Evolutionary conservation across 2,329 filamentous ascomycete species (phyloP).

Genomic region (Sarocladium oryzae): DNA sequence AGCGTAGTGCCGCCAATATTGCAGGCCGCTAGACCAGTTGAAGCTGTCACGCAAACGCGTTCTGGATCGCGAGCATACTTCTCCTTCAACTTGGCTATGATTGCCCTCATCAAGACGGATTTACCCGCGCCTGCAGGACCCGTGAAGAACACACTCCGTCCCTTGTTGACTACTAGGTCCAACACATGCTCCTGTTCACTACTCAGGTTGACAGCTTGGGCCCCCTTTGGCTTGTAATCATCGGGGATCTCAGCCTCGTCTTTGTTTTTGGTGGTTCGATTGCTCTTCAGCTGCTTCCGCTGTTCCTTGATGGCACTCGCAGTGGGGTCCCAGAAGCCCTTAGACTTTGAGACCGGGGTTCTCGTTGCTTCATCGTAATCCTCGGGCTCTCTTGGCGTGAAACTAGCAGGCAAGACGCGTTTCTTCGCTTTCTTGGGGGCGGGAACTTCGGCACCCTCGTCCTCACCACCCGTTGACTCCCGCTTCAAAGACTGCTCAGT

Average conservation of each 20-base stretch:
- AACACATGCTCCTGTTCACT: conserved; percentile 81
- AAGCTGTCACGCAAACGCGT: conserved; percentile 86
- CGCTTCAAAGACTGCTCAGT: conserved; percentile 34
- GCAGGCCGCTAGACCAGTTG: conserved; percentile 90
- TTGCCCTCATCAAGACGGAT: conserved; percentile 88
- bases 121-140: conserved; percentile 96
- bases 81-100: conserved; percentile 72
- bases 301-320: conserved; percentile 71
- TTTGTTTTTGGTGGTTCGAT: conserved; percentile 29
- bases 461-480: conserved; percentile 25
- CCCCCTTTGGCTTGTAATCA: conserved; percentile 33
- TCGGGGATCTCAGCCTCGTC: conserved; percentile 32
- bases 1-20: conserved; percentile 95
- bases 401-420: conserved; percentile 51
- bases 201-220: conserved; percentile 63
- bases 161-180: conserved; percentile 70
- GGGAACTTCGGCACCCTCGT: conserved; percentile 19
- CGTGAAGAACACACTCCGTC: conserved; percentile 94
- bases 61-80: conserved; percentile 75
- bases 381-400: conserved; percentile 27
- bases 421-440: conserved; percentile 45
- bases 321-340: conserved; percentile 62
- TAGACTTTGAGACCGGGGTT: conserved; percentile 28
- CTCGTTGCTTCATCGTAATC: conserved; percentile 12
- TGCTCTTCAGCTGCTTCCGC: conserved; percentile 64